phyloP scores from a whole-genome alignment of 2,329 filamentous ascomycete genomes.

The Xylariaceae sp. region DNA sequence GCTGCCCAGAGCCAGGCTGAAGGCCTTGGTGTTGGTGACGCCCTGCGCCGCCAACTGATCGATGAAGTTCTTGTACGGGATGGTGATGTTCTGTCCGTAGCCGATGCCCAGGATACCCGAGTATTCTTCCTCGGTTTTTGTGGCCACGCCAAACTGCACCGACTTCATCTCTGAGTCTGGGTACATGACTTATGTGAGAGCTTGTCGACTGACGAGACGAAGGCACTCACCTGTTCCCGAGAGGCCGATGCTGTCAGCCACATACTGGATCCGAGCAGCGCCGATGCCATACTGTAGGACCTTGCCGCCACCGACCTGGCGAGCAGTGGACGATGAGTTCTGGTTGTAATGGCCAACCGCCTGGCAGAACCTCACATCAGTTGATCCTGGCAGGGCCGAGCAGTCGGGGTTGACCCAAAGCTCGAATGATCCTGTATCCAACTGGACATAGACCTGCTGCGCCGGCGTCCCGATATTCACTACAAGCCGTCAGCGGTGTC shows the following conservation, averaged over 20 bases:
- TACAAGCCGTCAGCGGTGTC: constrained; percentile 16
- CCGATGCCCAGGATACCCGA: constrained; percentile 68
- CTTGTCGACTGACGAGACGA: background rate
- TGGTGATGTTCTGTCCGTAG: constrained; percentile 45
- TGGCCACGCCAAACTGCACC: constrained; percentile 63
- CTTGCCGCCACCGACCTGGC: constrained; percentile 26
- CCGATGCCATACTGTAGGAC: constrained; percentile 45
- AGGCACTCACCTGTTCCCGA: constrained; percentile 25
- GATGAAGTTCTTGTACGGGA: constrained; percentile 42
- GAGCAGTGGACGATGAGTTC: constrained; percentile 31
- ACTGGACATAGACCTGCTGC: constrained; percentile 45
- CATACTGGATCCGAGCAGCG: constrained; percentile 42
- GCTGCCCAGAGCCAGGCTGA: constrained; percentile 58
- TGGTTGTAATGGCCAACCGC: constrained; percentile 38
- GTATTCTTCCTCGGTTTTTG: constrained; percentile 37
- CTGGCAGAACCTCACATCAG: constrained; percentile 38
- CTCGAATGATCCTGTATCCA: constrained; percentile 55
- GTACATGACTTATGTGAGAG: constrained; percentile 5
- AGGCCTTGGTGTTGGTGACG: constrained; percentile 52
- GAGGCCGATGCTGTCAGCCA: constrained; percentile 37
- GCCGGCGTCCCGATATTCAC: constrained; percentile 47
- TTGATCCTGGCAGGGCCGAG: constrained; percentile 31
- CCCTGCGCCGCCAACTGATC: constrained; percentile 43
- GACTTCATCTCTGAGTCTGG: constrained; percentile 32
- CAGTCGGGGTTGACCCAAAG: constrained; percentile 57